Conservation (phyloP, 345 rosid genomes). For the Salix suchowensis region DNA sequence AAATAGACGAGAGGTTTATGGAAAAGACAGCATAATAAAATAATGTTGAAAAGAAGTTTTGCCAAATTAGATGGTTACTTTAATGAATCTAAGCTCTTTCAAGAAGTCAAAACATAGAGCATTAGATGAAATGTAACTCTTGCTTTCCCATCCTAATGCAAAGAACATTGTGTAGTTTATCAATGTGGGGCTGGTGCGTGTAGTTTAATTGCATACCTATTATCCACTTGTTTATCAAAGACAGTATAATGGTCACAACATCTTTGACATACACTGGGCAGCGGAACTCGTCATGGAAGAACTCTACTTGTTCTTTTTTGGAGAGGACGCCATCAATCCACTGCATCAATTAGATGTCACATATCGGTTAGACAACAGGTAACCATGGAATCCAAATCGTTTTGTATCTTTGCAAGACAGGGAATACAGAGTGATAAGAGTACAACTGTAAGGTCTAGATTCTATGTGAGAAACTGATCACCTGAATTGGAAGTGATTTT, state of each 20-base stretch:
- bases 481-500: conserved; percentile 89
- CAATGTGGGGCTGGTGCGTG: too few relatives aligned
- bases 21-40: not conserved
- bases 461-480: conserved; percentile 5
- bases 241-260: conserved; percentile 44
- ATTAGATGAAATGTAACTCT: not conserved
- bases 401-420: not conserved
- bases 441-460: not conserved
- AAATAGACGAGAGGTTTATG: not conserved
- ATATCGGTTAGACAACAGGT: not conserved
- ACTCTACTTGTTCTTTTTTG: conserved; percentile 61
- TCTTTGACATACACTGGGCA: conserved; percentile 87
- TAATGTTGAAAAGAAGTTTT: too few relatives aligned
- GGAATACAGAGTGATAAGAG: not conserved
- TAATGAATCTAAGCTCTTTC: not conserved
- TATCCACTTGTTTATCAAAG: conserved; percentile 50
- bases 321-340: conserved; percentile 77
- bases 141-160: not conserved
- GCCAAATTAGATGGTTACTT: too few relatives aligned
- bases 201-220: conserved; percentile 37
- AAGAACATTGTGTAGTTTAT: not conserved
- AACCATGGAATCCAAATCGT: not conserved
- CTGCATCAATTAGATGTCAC: conserved; percentile 33
- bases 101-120: not conserved
- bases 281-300: conserved; percentile 80